Base-by-base conservation (phyloP, 2,329 filamentous ascomycete species). In the Lachnellula hyalina region DNA sequence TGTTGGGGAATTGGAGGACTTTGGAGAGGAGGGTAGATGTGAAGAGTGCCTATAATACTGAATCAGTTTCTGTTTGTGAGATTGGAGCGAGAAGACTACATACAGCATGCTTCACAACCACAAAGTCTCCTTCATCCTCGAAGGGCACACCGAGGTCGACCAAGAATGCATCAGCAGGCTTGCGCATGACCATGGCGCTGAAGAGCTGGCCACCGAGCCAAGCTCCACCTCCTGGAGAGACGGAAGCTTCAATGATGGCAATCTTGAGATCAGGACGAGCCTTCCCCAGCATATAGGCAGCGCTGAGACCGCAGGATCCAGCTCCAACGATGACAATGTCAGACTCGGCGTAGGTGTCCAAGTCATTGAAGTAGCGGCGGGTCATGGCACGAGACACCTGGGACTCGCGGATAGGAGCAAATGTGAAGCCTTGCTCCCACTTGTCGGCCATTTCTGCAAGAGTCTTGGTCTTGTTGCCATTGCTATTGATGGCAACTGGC, bases 131-230 rank as follows among this genome's bases (percentile, higher is more conserved):
- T 68, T 96, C 91, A 60, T 96, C 90, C 67, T 96, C 92, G 69
- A 86, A 96, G 0, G 89, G 85, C 6, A 96, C 85, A 55, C 88
- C 90, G 15, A 96, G 73, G 67, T 95, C 90, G 42, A 80, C 77
- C 55, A 96, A 77, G 77, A 96, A 96, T 53, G 81, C 82, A 68
- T 96, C 88, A 51, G 91, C 91, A 12, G 92, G 90, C 78, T 94
- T 95, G 67, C 91, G 87, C 86, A 96, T 91, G 48, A 96, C 82
- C 91, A 96, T 96, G 68, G 91, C 91, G 58, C 85, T 89, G 83
- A 96, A 96, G 55, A 96, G 87, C 77, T 96, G 92, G 17, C 91
- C 91, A 55, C 92, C 92, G 46, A 96, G 84, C 91, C 91, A 96
- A 58, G 90, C 91, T 66, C 91, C 91, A 61, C 91, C 91, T 57